A percentile compares a stretch with the other conserved stretches of the same genome.
phyloP scores from a whole-genome alignment of 805 yeast genomes.

The Brettanomyces custersianus region DNA sequence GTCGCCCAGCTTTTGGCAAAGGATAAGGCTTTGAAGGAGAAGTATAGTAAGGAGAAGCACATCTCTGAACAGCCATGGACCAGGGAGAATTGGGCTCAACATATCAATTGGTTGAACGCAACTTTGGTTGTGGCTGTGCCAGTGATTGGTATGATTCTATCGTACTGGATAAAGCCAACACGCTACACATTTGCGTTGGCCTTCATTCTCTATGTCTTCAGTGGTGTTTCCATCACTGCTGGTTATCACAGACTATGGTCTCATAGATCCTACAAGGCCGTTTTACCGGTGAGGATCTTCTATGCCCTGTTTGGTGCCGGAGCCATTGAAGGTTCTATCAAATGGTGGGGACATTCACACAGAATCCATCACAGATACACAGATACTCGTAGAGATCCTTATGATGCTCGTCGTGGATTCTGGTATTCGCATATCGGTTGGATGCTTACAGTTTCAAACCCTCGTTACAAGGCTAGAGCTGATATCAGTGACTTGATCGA shows the following conservation, averaged over 20 bases:
- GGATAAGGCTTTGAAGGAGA: slow-evolving; percentile 34
- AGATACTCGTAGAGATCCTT: slow-evolving; percentile 76
- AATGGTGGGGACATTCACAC: slow-evolving; percentile 86
- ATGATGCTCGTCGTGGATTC: slow-evolving; percentile 76
- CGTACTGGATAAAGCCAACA: slow-evolving; percentile 40
- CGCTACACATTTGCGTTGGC: slow-evolving; percentile 39
- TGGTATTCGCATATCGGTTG: slow-evolving; percentile 84
- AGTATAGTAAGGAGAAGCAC: slow-evolving; percentile 38
- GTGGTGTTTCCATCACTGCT: slow-evolving; percentile 74
- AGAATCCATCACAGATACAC: slow-evolving; percentile 83
- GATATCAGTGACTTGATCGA: slow-evolving; percentile 70
- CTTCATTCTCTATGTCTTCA: slow-evolving; percentile 41
- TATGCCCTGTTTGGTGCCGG: slow-evolving; percentile 78
- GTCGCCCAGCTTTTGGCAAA: slow-evolving; percentile 37
- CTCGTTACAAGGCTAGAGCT: slow-evolving; percentile 73
- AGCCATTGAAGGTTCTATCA: slow-evolving; percentile 75
- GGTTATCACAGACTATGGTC: slow-evolving; percentile 80
- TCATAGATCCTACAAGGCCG: slow-evolving; percentile 64
- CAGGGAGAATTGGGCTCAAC: slow-evolving; percentile 56
- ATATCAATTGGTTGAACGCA: slow-evolving; percentile 72
- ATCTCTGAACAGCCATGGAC: slow-evolving; percentile 81
- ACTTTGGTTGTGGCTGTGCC: slow-evolving; percentile 59
- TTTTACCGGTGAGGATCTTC: slow-evolving; percentile 49
- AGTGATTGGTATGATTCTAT: slow-evolving; percentile 37
- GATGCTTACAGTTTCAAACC: slow-evolving; percentile 77